A percentile compares a stretch with the other conserved stretches of the same genome.
phyloP scores from a whole-genome alignment of 768 basidiomycete species.

The Sarcomyxa edulis region DNA sequence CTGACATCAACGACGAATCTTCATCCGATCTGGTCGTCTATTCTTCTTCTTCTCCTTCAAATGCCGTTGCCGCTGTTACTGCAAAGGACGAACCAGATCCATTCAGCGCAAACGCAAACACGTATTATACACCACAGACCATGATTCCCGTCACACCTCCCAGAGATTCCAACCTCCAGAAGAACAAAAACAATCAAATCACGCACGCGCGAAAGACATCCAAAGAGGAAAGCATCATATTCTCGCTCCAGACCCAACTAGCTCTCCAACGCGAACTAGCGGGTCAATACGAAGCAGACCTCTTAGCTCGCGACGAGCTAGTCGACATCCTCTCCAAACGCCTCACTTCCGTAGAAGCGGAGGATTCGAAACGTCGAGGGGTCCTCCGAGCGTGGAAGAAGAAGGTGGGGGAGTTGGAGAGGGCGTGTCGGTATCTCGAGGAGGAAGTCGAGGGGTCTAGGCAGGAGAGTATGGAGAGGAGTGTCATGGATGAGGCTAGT shows the following conservation, averaged over 20 bases:
- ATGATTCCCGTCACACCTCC: constrained; percentile 68
- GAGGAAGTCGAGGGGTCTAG: constrained; percentile 86
- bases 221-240: constrained; percentile 67
- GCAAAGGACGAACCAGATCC: constrained; percentile 55
- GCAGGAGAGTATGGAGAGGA: constrained; percentile 74
- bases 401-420: constrained; percentile 72
- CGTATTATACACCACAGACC: constrained; percentile 73
- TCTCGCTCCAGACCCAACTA: constrained; percentile 70
- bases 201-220: constrained; percentile 56
- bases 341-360: constrained; percentile 51
- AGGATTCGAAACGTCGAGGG: constrained; percentile 53
- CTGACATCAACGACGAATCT: constrained; percentile 61
- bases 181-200: not conserved
- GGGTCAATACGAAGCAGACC: constrained; percentile 71
- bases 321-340: constrained; percentile 55
- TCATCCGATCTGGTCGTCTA: constrained; percentile 44
- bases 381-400: constrained; percentile 65
- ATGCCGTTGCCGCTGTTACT: not conserved
- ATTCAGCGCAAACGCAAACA: constrained; percentile 65
- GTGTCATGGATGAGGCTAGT: constrained; percentile 81
- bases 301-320: constrained; percentile 68
- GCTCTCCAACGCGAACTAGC: constrained; percentile 72
- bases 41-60: not conserved
- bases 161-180: not conserved
- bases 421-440: constrained; percentile 59